Evolutionary conservation across 108 stramenopile species (phyloP), one percentile per base, ranked within the genome.

Genomic region (Nitzschia palea): DNA sequence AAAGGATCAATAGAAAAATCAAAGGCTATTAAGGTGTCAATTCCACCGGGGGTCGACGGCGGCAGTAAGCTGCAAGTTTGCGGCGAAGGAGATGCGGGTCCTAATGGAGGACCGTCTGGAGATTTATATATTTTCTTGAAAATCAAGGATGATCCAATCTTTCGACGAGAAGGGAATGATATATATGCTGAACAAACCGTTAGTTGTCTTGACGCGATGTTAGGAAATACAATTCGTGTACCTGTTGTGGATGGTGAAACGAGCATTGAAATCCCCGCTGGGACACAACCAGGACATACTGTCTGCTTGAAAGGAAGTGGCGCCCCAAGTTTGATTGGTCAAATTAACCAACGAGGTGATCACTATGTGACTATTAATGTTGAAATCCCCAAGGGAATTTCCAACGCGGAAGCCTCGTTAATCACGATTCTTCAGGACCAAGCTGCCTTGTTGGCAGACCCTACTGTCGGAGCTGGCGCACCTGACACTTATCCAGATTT

Each of bases 361-460:
- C 95, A 95, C 72, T 96, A 95, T 75, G 93, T 98, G 20, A 95
- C 91, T 10, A 87, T 97, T 65, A 94, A 95, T 71, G 88, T 97
- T 37, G 86, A 91, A 33, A 95, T 97, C 70, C 96, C 96, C 47
- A 93, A 81, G 61, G 84, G 70, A 48, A n/a, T 97, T 44, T 82
- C 80, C 60, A 87, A 89, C 52, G 92, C 96, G 45, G 93, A 96
- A 73, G 80, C 80, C 62, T 83, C 89, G 32, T 55, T 96, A 71
- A 65, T 96, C 28, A 71, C 88, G 62, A 71, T 91, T 60, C 76
- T 96, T 45, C 74, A 79, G 61, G 73, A 81, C 22, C 48, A 81
- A 65, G 77, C 75, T 14, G 37, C 37, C 10, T 14, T 40, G 14
- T 14, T 40, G 14, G 37, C 8, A 40, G 37, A 40, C 14, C 37